Evolutionary conservation across 345 rosid species (phyloP).

Genomic region (Gossypium turneri): DNA sequence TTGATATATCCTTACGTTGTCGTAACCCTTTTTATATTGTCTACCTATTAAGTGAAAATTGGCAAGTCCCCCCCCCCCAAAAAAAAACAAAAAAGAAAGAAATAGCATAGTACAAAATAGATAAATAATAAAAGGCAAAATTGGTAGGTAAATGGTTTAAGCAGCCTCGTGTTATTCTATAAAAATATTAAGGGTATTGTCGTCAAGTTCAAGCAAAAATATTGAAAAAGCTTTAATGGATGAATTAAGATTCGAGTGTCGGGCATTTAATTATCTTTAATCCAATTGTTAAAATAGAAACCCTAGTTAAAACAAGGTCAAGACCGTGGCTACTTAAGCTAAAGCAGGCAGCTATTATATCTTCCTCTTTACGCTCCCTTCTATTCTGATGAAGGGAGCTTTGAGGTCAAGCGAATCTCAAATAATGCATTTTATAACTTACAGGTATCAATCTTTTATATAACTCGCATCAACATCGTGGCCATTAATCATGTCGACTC

Average conservation of each 20-base stretch:
- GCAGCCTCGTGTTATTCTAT: not conserved
- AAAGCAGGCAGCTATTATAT: not conserved
- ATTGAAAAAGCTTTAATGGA: not conserved
- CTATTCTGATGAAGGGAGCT: not conserved
- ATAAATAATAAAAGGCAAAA: not conserved
- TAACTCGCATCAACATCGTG: constrained; percentile 35
- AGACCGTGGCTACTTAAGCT: constrained; percentile 1
- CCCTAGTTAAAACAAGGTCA: not conserved
- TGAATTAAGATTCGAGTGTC: not conserved
- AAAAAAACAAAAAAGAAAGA: too few relatives aligned
- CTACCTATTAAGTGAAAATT: too few relatives aligned
- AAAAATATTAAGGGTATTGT: not conserved
- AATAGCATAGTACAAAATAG: not conserved
- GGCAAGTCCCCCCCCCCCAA: too few relatives aligned
- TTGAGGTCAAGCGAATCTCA: not conserved
- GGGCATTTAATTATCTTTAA: not conserved
- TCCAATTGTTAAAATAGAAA: constrained; percentile 1
- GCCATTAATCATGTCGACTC: constrained; percentile 47
- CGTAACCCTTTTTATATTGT: too few relatives aligned
- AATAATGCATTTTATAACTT: not conserved
- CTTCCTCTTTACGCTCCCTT: constrained; percentile 4
- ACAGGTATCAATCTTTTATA: not conserved
- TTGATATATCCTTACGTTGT: too few relatives aligned
- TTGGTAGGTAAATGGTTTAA: not conserved
- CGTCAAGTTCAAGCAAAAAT: not conserved